Evolutionary conservation across 768 basidiomycete species (phyloP), one percentile per base, ranked within the genome.

Genomic region (Amanita muscaria): DNA sequence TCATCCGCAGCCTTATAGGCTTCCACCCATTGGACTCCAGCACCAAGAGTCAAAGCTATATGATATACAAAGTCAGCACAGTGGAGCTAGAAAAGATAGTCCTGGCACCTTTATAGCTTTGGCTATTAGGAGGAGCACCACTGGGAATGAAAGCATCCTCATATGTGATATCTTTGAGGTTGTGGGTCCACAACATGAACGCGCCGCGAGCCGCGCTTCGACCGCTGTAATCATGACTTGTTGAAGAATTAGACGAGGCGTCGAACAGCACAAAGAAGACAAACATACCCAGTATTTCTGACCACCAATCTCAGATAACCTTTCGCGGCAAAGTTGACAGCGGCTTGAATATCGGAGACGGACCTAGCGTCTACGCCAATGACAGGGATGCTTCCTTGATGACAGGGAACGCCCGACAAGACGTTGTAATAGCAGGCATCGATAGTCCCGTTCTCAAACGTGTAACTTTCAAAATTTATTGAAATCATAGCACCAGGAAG

Each of bases 391-490:
- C 62, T 65, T 12, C 69, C 72, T 50, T 72, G 72, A 3, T 57
- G 55, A 45, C 73, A 74, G 7, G 67, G 61, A 14, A 61, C 37
- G 3, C 64, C 67, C 0, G 68, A 51, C 0, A 61, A 56, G 0
- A 66, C 67, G 44, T 77, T 67, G 34, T 76, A 46, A 29, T 73
- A 76, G 65, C 77, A 81, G 1, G 63, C 67, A 48, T 67, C 67
- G 35, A 74, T 69, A 37, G 70, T 74, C 25, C 67, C 72, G 51
- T 73, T 40, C 39, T 29, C 15, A 40, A 45, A 45, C 4, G 44
- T 42, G 21, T 35, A 49, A 4, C 45, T 30, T 16, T 51, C 50
- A 16, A 51, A 54, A 33, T 54, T 51, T 27, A 15, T 18, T 8
- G 15, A n/a, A 22, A 49, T 40, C 44, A 51, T 44, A 4, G 48